These are phyloP conservation scores for Penicillium psychrosexuale DNA, from an alignment of 2,329 filamentous ascomycete genomes.

Conservation along the genomic window DNA sequence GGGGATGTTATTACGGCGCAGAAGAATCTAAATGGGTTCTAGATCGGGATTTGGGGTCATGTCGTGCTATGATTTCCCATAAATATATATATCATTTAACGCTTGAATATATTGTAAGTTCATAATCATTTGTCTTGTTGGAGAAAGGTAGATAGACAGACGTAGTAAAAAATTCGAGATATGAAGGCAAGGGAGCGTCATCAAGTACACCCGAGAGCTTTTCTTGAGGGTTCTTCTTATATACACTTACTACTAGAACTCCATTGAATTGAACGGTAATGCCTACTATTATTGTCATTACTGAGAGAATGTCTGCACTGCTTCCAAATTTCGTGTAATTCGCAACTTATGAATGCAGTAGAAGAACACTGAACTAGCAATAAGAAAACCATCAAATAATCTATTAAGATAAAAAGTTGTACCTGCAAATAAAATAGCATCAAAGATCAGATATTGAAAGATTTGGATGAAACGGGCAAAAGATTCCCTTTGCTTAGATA, in stretches of 20 bases:
- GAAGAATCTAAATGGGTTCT: slow-evolving; percentile 40
- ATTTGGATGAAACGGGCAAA: not conserved
- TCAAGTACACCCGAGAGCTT: not conserved
- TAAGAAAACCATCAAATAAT: no score
- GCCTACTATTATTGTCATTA: not conserved
- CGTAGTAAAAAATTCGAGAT: no score
- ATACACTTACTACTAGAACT: not conserved
- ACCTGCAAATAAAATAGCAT: not conserved
- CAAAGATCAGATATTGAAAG: not conserved
- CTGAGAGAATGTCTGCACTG: not conserved
- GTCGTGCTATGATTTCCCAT: not conserved
- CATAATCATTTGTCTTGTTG: not conserved
- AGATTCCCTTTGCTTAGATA: not conserved
- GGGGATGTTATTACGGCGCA: slow-evolving; percentile 45
- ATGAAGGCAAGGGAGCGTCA: no score
- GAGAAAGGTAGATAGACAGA: not conserved
- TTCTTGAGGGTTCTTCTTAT: not conserved
- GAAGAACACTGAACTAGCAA: no score
- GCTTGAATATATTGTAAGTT: not conserved
- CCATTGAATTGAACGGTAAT: not conserved
- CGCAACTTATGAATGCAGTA: not conserved
- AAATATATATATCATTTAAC: not conserved
- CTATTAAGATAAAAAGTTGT: not conserved
- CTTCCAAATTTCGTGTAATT: not conserved
- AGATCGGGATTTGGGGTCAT: not conserved